These are phyloP conservation scores for Scedosporium apiospermum DNA, from an alignment of 2,329 filamentous ascomycete species.

Conservation along the genomic window DNA sequence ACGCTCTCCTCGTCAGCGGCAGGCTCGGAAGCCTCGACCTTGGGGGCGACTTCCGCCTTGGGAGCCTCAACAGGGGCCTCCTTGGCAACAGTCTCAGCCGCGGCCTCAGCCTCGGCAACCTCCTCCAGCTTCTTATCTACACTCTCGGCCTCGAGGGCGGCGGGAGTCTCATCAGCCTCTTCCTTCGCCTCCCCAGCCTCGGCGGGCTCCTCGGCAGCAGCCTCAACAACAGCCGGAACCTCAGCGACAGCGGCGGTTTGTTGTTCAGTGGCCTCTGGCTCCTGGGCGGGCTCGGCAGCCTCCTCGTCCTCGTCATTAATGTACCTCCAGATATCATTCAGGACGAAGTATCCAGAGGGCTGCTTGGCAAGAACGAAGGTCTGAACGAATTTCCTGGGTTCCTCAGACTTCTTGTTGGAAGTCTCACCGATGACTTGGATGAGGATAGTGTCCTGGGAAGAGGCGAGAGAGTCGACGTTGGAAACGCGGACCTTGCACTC, in stretches of 20 bases:
- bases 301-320: constrained; percentile 78
- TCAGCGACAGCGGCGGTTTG: constrained; percentile 33
- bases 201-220: constrained; percentile 21
- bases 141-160: constrained; percentile 34
- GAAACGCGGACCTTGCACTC: constrained; percentile 97
- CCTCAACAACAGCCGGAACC: constrained; percentile 16
- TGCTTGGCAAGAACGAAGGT: constrained; percentile 96
- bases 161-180: constrained; percentile 17
- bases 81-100: constrained; percentile 19
- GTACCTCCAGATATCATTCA: constrained; percentile 97
- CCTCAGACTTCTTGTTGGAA: constrained; percentile 85
- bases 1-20: constrained; percentile 39
- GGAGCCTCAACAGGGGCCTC: constrained; percentile 22
- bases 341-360: constrained; percentile 92
- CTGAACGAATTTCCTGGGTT: constrained; percentile 93
- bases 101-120: constrained; percentile 28
- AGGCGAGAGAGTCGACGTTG: constrained; percentile 94
- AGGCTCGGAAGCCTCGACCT: constrained; percentile 24
- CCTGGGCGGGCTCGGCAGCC: constrained; percentile 24
- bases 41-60: constrained; percentile 20
- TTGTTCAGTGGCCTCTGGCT: constrained; percentile 18
- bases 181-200: constrained; percentile 23
- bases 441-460: constrained; percentile 83
- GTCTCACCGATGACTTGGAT: constrained; percentile 98
- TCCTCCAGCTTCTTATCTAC: constrained; percentile 74